These are phyloP conservation scores for Fistulinella prunicolor DNA, from an alignment of 768 basidiomycete genomes.

Conservation along the genomic window DNA sequence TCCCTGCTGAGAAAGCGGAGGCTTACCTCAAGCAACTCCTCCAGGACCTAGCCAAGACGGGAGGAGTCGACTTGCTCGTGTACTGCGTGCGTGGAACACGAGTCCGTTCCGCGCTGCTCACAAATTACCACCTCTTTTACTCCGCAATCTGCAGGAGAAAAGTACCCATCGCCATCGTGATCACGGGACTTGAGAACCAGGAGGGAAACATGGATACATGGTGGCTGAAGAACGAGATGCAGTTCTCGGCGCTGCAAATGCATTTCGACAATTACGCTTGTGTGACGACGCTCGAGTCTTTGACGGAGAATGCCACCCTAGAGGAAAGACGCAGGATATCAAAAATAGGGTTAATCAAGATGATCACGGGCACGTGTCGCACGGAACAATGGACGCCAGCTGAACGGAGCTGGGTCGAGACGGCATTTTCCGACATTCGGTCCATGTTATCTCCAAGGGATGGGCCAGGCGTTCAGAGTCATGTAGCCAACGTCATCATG, in stretches of 20 bases:
- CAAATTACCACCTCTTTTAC: constrained; percentile 39
- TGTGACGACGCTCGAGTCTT: constrained; percentile 29
- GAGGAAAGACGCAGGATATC: constrained; percentile 24
- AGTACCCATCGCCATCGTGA: constrained; percentile 39
- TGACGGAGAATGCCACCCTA: constrained; percentile 8
- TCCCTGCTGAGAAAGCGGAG: constrained; percentile 30
- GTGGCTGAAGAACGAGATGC: constrained; percentile 29
- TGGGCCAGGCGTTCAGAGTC: not conserved
- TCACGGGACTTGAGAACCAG: constrained; percentile 42
- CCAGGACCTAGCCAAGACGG: constrained; percentile 30
- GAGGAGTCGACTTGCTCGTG: constrained; percentile 39
- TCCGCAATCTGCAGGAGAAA: constrained; percentile 36
- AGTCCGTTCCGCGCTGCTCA: constrained; percentile 17
- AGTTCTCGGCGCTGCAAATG: constrained; percentile 31
- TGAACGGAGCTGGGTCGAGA: constrained; percentile 27
- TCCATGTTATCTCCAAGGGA: constrained; percentile 20
- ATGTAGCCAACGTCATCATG: constrained; percentile 23
- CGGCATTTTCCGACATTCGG: constrained; percentile 27
- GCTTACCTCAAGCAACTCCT: constrained; percentile 35
- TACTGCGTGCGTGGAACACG: constrained; percentile 41
- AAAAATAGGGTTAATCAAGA: constrained; percentile 13
- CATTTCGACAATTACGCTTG: constrained; percentile 32
- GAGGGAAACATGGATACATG: constrained; percentile 31
- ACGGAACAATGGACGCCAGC: constrained; percentile 25
- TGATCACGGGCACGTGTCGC: constrained; percentile 22